Evolutionary conservation across 1,139 yeast genomes (phyloP), one percentile per base, ranked within the genome.

Genomic region (Debaryomyces coudertii): DNA sequence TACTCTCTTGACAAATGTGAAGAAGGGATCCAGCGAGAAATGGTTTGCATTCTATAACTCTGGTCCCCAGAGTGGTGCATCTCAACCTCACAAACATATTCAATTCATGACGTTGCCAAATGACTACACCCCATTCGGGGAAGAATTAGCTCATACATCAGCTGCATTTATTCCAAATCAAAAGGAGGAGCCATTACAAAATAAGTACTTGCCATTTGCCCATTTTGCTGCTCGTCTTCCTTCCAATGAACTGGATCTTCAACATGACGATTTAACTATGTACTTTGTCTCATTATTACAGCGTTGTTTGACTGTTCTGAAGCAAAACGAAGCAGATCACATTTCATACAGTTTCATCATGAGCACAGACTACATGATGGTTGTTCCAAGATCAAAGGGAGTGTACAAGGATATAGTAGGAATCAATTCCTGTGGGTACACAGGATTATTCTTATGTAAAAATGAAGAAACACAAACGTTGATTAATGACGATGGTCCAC

Each of bases 61-160:
- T 61, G 98, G 98, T 4, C 82, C 82, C 22, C 77, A 83, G 56
- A 84, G 95, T 53, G 99, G 98, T 1, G 96, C 97, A 7, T 89
- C 97, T 0, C 95, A 90, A 57, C 86, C 90, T 41, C 99, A 93
- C 68, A 89, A 89, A 58, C 99, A 93, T 67, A 66, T 92, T 50
- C 99, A 93, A 65, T 84, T 92, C 63, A 72, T 93, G 77, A 76
- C 82, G 29, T 68, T 88, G 37, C 95, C 97, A 2, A 66, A 74
- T 29, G 53, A 54, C 1, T 85, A 83, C 60, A 64, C 62, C 1
- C 79, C 89, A 3, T 85, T 79, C 62, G 88, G 90, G 34, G 87
- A 83, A 43, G 56, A 60, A 2, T 62, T 87, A 36, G 74, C 48
- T 7, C 61, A 62, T 9, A 65, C 69, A 5, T 69, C 76, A n/a